Evolutionary conservation across 1,284 basidiomycete species (phyloP).

Genomic region (Papiliotrema laurentii): DNA sequence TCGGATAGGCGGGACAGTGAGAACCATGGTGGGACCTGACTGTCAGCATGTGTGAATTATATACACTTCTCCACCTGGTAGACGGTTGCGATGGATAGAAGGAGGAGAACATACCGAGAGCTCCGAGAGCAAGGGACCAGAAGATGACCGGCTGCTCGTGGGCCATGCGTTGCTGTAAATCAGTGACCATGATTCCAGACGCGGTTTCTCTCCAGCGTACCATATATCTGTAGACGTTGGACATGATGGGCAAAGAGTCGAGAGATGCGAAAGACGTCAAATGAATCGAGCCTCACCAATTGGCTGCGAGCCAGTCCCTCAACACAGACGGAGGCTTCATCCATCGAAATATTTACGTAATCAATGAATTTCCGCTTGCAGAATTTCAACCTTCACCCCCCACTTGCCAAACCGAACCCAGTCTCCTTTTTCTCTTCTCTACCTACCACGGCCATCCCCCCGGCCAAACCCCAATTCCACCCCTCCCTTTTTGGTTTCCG

Average conservation of each 20-base stretch:
- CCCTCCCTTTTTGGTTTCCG: too few species aligned
- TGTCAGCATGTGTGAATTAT: not conserved
- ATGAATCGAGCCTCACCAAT: too few species aligned
- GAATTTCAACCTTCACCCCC: too few species aligned
- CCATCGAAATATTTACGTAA: too few species aligned
- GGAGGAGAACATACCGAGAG: constrained; percentile 31
- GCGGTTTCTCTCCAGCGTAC: constrained; percentile 13
- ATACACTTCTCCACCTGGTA: not conserved
- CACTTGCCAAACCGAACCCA: too few species aligned
- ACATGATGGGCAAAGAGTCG: constrained; percentile 18
- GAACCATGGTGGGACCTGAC: not conserved
- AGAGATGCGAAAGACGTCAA: too few species aligned
- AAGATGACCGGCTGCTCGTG: constrained; percentile 92
- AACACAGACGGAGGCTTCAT: too few species aligned
- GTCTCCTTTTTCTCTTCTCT: too few species aligned
- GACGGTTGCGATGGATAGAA: not conserved
- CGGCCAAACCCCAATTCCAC: too few species aligned
- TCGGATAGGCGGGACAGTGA: constrained; percentile 5
- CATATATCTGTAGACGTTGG: constrained; percentile 33
- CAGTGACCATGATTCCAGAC: not conserved
- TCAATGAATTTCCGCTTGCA: too few species aligned
- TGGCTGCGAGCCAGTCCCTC: too few species aligned
- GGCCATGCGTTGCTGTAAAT: constrained; percentile 64
- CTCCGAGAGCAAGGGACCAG: constrained; percentile 74
- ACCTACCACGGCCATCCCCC: too few species aligned